phyloP scores from a whole-genome alignment of 805 yeast species.

The Zygosaccharomyces bisporus region DNA sequence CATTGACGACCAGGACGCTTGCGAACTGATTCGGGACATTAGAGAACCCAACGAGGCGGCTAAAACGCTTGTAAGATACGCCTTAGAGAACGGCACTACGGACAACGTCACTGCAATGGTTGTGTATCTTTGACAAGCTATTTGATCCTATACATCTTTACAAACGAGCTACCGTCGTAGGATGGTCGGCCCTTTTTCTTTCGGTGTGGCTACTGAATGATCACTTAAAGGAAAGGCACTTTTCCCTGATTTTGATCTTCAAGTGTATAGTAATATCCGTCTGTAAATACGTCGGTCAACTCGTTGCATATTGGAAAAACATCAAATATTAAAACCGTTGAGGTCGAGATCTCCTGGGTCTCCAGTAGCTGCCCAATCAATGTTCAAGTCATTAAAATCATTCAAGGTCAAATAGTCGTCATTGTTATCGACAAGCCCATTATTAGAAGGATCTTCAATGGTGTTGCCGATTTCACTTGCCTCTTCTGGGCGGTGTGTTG shows the following conservation, averaged over 20 bases:
- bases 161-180: background rate
- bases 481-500: slow-evolving; percentile 12
- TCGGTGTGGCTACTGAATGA: background rate
- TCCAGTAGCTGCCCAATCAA: slow-evolving; percentile 34
- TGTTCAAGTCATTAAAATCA: slow-evolving; percentile 36
- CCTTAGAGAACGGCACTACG: slow-evolving; percentile 74
- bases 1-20: slow-evolving; percentile 77
- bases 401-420: slow-evolving; percentile 37
- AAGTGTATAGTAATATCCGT: slow-evolving; percentile 5
- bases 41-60: slow-evolving; percentile 65
- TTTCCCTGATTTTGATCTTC: slow-evolving; percentile 1
- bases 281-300: slow-evolving; percentile 1
- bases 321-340: slow-evolving; percentile 26
- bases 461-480: slow-evolving; percentile 21
- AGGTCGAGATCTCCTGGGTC: slow-evolving; percentile 31
- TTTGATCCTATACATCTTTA: background rate
- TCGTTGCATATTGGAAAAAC: background rate
- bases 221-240: background rate
- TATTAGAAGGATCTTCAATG: slow-evolving; percentile 11
- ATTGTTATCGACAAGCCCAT: slow-evolving; percentile 16
- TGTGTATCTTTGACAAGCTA: slow-evolving; percentile 38
- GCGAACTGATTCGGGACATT: slow-evolving; percentile 57
- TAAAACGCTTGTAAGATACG: slow-evolving; percentile 60
- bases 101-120: slow-evolving; percentile 96
- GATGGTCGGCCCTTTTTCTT: slow-evolving; percentile 5